These are phyloP conservation scores for Simplicillium aogashimaense DNA, from an alignment of 2,329 filamentous ascomycete species.

Conservation along the genomic window DNA sequence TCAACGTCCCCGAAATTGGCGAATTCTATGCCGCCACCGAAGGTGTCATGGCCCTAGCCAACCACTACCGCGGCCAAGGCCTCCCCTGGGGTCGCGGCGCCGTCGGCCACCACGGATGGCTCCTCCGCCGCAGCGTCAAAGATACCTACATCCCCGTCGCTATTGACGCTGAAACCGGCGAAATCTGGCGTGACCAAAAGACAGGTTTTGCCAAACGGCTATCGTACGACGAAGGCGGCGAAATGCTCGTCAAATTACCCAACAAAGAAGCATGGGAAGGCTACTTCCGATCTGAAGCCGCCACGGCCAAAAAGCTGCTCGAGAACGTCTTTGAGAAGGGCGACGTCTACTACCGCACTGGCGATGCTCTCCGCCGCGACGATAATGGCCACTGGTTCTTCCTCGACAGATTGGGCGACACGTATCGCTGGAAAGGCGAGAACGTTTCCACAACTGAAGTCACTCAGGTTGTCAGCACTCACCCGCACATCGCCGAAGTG, in stretches of 20 bases:
- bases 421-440: conserved; percentile 65
- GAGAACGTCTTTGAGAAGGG: conserved; percentile 56
- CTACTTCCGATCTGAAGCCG: conserved; percentile 59
- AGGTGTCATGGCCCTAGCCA: conserved; percentile 54
- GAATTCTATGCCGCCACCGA: conserved; percentile 78
- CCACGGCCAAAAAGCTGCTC: conserved; percentile 57
- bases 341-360: conserved; percentile 58
- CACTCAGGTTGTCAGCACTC: conserved; percentile 49
- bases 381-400: conserved; percentile 60
- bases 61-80: conserved; percentile 52
- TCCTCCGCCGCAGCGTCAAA: conserved; percentile 42
- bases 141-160: conserved; percentile 55
- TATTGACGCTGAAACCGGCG: conserved; percentile 58
- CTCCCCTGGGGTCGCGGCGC: conserved; percentile 33
- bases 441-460: conserved; percentile 61
- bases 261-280: conserved; percentile 52
- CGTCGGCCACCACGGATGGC: conserved; percentile 61
- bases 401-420: conserved; percentile 48
- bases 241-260: conserved; percentile 58
- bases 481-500: conserved; percentile 50
- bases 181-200: conserved; percentile 53
- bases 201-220: conserved; percentile 58
- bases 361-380: conserved; percentile 54
- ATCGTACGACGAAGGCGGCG: conserved; percentile 60
- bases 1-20: conserved; percentile 49